These are phyloP conservation scores for Sporisorium iseilematis-ciliati DNA, from an alignment of 1,284 basidiomycete genomes.

Conservation along the genomic window DNA sequence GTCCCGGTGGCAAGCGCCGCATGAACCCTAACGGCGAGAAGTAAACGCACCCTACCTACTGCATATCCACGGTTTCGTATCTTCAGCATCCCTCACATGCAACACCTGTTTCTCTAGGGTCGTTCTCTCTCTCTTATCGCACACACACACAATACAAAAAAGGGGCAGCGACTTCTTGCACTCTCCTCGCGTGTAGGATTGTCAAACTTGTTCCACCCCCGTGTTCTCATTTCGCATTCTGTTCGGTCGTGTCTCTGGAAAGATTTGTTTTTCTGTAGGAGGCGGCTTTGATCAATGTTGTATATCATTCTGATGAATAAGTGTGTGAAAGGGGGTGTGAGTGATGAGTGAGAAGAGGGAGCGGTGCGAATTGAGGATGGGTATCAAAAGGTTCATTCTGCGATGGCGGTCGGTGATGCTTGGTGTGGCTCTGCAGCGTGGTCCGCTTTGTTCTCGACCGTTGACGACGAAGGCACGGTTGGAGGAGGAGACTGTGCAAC, in stretches of 20 bases:
- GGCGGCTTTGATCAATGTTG: no score
- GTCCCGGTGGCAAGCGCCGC: constrained; percentile 91
- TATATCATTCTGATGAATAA: no score
- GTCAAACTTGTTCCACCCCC: background rate
- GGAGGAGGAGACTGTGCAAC: background rate
- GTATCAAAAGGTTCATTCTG: background rate
- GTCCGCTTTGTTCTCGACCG: background rate
- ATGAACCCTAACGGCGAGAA: constrained; percentile 75
- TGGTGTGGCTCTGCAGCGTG: background rate
- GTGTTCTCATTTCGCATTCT: background rate
- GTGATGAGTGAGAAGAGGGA: no score
- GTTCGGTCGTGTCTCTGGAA: no score
- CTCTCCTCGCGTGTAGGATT: background rate
- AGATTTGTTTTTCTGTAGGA: no score
- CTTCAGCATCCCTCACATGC: constrained; percentile 1
- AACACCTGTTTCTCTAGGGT: constrained; percentile 21
- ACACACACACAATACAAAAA: constrained; percentile 14
- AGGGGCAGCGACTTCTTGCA: background rate
- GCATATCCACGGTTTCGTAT: background rate
- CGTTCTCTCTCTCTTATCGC: no score
- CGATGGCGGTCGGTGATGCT: background rate
- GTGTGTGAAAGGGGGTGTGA: no score
- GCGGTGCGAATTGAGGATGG: no score
- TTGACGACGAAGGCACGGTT: background rate
- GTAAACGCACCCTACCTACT: constrained; percentile 35